Conservation (phyloP, 805 yeast genomes). For the Sugiyamaella valdiviana region DNA sequence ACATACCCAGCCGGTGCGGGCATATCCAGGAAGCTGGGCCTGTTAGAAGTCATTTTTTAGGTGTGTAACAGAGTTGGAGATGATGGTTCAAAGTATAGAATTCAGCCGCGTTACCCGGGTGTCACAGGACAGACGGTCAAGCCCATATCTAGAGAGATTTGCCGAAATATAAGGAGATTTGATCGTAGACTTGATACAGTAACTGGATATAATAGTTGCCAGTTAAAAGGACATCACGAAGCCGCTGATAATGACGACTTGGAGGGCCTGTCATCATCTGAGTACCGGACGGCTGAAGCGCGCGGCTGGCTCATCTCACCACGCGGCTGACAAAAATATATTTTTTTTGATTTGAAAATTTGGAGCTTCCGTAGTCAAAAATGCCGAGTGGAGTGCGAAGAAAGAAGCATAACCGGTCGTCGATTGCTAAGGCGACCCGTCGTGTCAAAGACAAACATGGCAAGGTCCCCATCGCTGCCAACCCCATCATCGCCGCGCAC, state of each 20-base stretch:
- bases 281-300: not conserved
- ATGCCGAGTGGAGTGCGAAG: conserved; percentile 58
- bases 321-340: not conserved
- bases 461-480: conserved; percentile 57
- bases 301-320: not conserved
- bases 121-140: too few relatives aligned
- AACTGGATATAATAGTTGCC: too few relatives aligned
- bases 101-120: too few relatives aligned
- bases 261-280: not conserved
- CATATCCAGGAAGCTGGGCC: conserved; percentile 58
- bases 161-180: too few relatives aligned
- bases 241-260: too few relatives aligned
- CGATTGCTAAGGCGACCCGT: conserved; percentile 64
- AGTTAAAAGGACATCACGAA: too few relatives aligned
- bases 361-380: conserved; percentile 1
- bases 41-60: conserved; percentile 1
- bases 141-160: too few relatives aligned
- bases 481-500: conserved; percentile 77
- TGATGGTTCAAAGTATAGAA: not conserved
- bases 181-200: too few relatives aligned
- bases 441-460: conserved; percentile 64
- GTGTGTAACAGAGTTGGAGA: not conserved
- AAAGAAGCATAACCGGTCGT: conserved; percentile 74
- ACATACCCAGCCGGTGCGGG: conserved; percentile 85
- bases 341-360: not conserved